Conservation (phyloP, 352 stramenopile genomes). For the Globisporangium perplexum region DNA sequence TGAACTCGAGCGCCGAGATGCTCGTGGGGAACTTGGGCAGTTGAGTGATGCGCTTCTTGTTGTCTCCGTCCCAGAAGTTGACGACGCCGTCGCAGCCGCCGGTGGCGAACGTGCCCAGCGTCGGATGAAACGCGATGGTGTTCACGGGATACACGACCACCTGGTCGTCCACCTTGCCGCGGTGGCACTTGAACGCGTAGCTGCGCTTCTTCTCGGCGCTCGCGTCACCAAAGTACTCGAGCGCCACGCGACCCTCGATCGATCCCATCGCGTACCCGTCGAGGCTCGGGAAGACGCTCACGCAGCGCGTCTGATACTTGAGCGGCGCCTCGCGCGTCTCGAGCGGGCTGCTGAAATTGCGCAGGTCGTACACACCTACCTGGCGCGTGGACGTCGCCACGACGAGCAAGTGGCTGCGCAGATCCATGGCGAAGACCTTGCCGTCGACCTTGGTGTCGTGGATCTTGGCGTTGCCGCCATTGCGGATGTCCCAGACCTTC, state of each 20-base stretch:
- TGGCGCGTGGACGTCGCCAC: constrained; percentile 47
- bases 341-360: constrained; percentile 59
- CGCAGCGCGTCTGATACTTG: constrained; percentile 92
- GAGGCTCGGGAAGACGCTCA: constrained; percentile 64
- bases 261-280: constrained; percentile 89
- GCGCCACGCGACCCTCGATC: constrained; percentile 95
- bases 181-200: constrained; percentile 99
- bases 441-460: constrained; percentile 33
- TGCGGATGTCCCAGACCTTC: constrained; percentile 65
- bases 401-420: constrained; percentile 51
- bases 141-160: constrained; percentile 95
- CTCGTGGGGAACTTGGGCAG: constrained; percentile 82
- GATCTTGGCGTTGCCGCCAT: constrained; percentile 39
- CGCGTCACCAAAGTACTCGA: constrained; percentile 92
- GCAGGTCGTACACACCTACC: constrained; percentile 79
- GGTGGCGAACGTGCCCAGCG: constrained; percentile 92
- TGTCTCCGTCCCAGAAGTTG: constrained; percentile 92
- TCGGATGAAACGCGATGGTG: constrained; percentile 93
- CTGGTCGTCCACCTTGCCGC: constrained; percentile 78
- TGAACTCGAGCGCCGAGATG: constrained; percentile 94
- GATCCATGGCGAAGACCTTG: constrained; percentile 71
- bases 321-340: constrained; percentile 71
- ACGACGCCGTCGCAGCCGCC: constrained; percentile 93
- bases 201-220: constrained; percentile 50
- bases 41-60: constrained; percentile 93